Evolutionary conservation across 257 asterid species (phyloP).

Genomic region (Petunia secreta): DNA sequence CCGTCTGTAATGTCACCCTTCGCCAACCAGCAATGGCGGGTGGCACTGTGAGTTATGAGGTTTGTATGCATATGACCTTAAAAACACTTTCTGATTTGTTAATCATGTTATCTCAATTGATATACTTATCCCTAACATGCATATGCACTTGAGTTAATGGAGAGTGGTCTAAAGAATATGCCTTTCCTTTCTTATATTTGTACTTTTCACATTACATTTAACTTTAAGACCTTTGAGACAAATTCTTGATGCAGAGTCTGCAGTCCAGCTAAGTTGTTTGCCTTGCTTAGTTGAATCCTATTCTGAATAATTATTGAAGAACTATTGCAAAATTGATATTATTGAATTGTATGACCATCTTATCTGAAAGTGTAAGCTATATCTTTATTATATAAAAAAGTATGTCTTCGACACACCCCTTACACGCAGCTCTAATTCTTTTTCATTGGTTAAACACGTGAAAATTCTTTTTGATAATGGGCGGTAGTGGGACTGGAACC

Average conservation of each 20-base stretch:
- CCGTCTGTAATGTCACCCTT: constrained; percentile 83
- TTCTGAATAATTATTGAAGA: neutral
- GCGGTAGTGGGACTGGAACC: too few relatives aligned
- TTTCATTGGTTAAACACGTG: too few relatives aligned
- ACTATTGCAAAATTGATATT: neutral
- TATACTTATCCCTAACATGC: neutral
- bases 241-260: neutral
- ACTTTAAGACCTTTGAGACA: neutral
- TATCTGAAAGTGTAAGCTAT: too few relatives aligned
- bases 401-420: too few relatives aligned
- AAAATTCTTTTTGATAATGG: too few relatives aligned
- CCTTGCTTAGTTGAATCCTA: neutral
- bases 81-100: neutral
- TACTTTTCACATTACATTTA: neutral
- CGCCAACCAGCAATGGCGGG: constrained; percentile 82
- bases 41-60: constrained; percentile 88
- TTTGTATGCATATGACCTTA: constrained; percentile 35
- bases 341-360: too few relatives aligned
- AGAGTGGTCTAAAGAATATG: neutral
- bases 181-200: neutral
- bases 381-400: too few relatives aligned
- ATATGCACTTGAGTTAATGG: constrained; percentile 8
- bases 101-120: neutral
- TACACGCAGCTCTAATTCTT: too few relatives aligned
- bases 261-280: neutral